phyloP scores from a whole-genome alignment of 2,329 filamentous ascomycete species.

The Graphiopsis chlorocephala region DNA sequence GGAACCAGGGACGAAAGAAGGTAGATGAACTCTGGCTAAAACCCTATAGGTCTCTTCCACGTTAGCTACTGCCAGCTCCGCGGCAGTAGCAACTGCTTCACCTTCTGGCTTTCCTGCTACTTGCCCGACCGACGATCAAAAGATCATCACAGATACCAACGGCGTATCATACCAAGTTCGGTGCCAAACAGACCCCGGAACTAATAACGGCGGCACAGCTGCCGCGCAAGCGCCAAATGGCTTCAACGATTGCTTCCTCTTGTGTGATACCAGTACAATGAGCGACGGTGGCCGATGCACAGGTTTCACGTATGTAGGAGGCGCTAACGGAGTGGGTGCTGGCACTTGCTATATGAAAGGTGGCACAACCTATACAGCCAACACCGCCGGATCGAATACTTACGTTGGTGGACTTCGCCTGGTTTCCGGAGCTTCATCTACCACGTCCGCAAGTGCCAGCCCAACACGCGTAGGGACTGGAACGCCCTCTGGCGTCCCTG shows the following conservation, averaged over 20 bases:
- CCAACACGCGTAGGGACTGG: background rate
- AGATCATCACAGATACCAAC: background rate
- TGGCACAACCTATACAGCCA: background rate
- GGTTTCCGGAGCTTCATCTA: background rate
- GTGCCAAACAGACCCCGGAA: background rate
- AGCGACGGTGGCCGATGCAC: background rate
- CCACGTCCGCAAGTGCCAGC: background rate
- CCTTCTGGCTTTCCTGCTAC: background rate
- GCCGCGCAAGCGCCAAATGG: background rate
- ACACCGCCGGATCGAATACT: background rate
- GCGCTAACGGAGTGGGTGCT: background rate
- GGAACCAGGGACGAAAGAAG: background rate
- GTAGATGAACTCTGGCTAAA: background rate
- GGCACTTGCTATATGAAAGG: background rate
- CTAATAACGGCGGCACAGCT: background rate
- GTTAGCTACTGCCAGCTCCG: background rate
- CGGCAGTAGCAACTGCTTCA: background rate
- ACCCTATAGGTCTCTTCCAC: background rate
- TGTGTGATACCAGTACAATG: background rate
- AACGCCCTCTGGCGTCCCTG: background rate
- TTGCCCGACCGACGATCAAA: background rate
- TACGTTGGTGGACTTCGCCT: background rate
- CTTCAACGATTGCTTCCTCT: background rate
- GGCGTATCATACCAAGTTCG: background rate
- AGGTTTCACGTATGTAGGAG: background rate